Conservation (phyloP, 169 alveolate species). For the Pseudocohnilembus persalinus region DNA sequence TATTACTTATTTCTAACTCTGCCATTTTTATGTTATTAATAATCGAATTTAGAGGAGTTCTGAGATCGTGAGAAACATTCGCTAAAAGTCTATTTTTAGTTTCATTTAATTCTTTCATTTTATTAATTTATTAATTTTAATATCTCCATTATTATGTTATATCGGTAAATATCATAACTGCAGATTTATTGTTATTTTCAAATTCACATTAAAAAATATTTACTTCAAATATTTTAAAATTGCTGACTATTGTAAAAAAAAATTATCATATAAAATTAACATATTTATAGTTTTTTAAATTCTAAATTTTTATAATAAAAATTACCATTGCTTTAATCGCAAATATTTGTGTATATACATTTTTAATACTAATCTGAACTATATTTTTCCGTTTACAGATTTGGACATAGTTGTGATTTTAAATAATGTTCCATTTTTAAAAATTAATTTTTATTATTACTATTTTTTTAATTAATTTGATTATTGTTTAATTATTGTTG, state of each 20-base stretch:
- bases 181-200: background rate
- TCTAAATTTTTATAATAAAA: too few species aligned
- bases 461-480: too few species aligned
- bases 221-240: background rate
- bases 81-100: background rate
- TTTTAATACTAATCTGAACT: background rate
- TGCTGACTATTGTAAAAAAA: too few species aligned
- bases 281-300: too few species aligned
- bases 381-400: background rate
- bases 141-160: background rate
- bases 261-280: too few species aligned
- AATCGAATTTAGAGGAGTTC: background rate
- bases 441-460: too few species aligned
- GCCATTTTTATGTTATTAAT: background rate
- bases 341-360: background rate
- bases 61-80: background rate
- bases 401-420: background rate
- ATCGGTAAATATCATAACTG: background rate
- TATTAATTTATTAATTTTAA: too few species aligned
- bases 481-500: too few species aligned
- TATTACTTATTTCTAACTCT: background rate
- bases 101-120: background rate
- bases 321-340: background rate
- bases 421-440: background rate
- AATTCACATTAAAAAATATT: background rate